Evolutionary conservation across 805 yeast species (phyloP).

Genomic region (Starmerella tilneyi): DNA sequence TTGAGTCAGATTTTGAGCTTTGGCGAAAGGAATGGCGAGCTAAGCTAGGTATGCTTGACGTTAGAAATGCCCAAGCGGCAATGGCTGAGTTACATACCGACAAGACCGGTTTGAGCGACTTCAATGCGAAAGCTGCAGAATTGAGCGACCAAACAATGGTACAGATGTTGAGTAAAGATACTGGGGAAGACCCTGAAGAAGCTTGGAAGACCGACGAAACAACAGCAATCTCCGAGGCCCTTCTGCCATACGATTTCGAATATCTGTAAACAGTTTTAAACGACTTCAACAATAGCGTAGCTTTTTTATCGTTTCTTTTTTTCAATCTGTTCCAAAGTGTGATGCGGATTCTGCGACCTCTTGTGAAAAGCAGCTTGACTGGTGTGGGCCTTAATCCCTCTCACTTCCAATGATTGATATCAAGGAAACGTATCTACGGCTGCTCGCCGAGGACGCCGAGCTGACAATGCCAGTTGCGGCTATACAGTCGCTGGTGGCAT

Average conservation of each 20-base stretch:
- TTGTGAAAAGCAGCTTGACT: too few species aligned
- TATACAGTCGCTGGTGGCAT: slow-evolving; percentile 81
- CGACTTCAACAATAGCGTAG: too few species aligned
- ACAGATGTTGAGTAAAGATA: too few species aligned
- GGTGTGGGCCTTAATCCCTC: slow-evolving; percentile 8
- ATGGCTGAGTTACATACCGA: background rate
- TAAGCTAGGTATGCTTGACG: background rate
- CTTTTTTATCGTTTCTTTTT: background rate
- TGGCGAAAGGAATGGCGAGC: slow-evolving; percentile 7
- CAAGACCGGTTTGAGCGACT: too few species aligned
- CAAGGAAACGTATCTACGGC: slow-evolving; percentile 65
- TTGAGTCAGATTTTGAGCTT: background rate
- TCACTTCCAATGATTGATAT: slow-evolving; percentile 50
- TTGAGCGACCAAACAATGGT: too few species aligned
- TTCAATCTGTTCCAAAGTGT: background rate
- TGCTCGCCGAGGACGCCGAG: slow-evolving; percentile 81
- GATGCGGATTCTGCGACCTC: too few species aligned
- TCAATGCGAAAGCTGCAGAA: too few species aligned
- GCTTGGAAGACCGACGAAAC: too few species aligned
- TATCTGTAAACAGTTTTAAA: too few species aligned
- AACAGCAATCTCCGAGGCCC: too few species aligned
- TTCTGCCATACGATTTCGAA: too few species aligned
- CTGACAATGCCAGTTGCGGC: slow-evolving; percentile 99
- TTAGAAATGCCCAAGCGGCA: background rate
- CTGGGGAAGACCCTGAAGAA: too few species aligned